Percentiles rank a stretch among this genome's conserved stretches.
Evolutionary conservation across 345 rosid genomes (phyloP).

Genomic region (Passiflora organensis): DNA sequence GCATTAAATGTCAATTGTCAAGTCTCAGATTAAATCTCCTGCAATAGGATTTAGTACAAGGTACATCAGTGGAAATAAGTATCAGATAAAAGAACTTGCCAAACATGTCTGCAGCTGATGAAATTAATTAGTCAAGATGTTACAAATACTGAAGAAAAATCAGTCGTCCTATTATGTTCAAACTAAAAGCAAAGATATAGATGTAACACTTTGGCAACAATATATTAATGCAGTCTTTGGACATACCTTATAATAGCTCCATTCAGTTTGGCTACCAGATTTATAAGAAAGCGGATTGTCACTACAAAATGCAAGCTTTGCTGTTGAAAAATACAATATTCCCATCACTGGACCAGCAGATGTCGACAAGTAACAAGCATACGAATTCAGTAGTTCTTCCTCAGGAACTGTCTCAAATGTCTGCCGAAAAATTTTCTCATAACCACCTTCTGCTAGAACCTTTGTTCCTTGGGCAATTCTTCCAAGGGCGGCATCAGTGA

Average conservation of each 20-base stretch:
- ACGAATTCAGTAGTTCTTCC: constrained; percentile 70
- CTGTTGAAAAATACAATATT: constrained; percentile 66
- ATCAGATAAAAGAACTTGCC: too few species aligned
- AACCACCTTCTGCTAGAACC: constrained; percentile 94
- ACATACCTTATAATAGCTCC: constrained; percentile 88
- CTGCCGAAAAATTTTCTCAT: constrained; percentile 74
- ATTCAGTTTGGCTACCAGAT: constrained; percentile 57
- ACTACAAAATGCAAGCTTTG: constrained; percentile 77
- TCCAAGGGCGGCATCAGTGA: constrained; percentile 86
- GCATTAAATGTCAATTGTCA: too few species aligned
- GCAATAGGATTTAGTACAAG: too few species aligned
- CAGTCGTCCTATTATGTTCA: too few species aligned
- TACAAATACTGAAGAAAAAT: too few species aligned
- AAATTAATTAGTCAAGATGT: too few species aligned
- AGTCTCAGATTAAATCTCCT: too few species aligned
- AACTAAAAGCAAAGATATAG: too few species aligned
- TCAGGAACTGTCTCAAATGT: constrained; percentile 72
- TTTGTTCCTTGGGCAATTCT: constrained; percentile 90
- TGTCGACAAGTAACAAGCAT: constrained; percentile 87
- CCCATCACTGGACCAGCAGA: constrained; percentile 99
- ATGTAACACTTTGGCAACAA: too few species aligned
- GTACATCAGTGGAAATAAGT: too few species aligned
- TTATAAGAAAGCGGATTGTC: constrained; percentile 80
- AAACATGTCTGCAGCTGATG: too few species aligned
- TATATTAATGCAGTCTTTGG: background rate